A percentile compares a stretch with the other conserved stretches of the same genome.
These are phyloP conservation scores for Xylaria palmicola DNA, from an alignment of 495 filamentous ascomycete genomes.

Conservation along the genomic window DNA sequence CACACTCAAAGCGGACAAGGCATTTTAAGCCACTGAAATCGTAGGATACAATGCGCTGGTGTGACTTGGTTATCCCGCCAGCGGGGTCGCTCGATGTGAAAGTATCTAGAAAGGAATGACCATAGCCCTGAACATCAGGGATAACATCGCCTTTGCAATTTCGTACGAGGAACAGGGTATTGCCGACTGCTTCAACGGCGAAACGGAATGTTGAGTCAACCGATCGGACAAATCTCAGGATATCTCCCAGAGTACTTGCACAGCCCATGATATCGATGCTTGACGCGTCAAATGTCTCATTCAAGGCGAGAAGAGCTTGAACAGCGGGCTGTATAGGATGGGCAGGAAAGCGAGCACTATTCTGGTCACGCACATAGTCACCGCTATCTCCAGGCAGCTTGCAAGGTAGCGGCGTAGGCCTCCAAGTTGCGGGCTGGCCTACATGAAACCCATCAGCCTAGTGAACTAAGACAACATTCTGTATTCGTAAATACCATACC, in stretches of 20 bases:
- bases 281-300: conserved; percentile 23
- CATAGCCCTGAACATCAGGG: conserved; percentile 54
- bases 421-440: conserved; percentile 62
- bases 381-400: conserved; percentile 52
- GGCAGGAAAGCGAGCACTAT: conserved; percentile 55
- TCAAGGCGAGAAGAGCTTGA: conserved; percentile 34
- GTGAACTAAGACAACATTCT: neutral
- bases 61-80: conserved; percentile 53
- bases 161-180: conserved; percentile 63
- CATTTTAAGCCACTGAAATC: conserved; percentile 54
- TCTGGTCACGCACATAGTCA: conserved; percentile 59
- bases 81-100: conserved; percentile 59
- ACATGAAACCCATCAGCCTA: conserved; percentile 3
- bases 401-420: conserved; percentile 40
- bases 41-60: conserved; percentile 63
- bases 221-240: conserved; percentile 52
- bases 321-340: conserved; percentile 62
- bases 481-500: conserved; percentile 34
- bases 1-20: conserved; percentile 59
- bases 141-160: conserved; percentile 55
- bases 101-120: conserved; percentile 62
- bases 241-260: conserved; percentile 56
- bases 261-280: conserved; percentile 62
- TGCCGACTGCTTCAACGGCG: conserved; percentile 56
- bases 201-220: conserved; percentile 54